These are phyloP conservation scores for Camelina neglecta DNA, from an alignment of 345 rosid species.

Conservation along the genomic window DNA sequence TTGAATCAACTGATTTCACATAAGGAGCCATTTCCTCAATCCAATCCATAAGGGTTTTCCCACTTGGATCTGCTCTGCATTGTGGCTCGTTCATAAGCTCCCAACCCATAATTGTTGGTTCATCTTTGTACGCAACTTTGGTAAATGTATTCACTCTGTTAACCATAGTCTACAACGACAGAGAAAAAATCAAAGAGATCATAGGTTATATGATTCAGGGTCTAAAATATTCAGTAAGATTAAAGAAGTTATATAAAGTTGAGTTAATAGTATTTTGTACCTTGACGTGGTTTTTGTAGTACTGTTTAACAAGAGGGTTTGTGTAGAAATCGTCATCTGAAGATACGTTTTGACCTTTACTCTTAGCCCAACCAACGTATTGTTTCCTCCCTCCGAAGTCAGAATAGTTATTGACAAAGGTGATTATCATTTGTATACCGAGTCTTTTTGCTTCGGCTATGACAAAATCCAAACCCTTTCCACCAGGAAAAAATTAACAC, in stretches of 20 bases:
- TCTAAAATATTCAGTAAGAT: slow-evolving; percentile 1
- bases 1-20: slow-evolving; percentile 64
- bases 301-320: slow-evolving; percentile 33
- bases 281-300: slow-evolving; percentile 39
- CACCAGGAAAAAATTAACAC: slow-evolving; percentile 5
- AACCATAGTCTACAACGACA: slow-evolving; percentile 52
- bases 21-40: slow-evolving; percentile 65
- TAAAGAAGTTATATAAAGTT: neutral
- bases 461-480: slow-evolving; percentile 45
- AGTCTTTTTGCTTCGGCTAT: slow-evolving; percentile 43
- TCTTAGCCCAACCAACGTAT: slow-evolving; percentile 39
- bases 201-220: slow-evolving; percentile 5
- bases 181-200: neutral
- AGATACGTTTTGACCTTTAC: slow-evolving; percentile 15
- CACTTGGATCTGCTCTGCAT: slow-evolving; percentile 58
- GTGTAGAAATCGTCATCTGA: slow-evolving; percentile 45
- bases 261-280: slow-evolving; percentile 14
- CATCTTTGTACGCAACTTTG: slow-evolving; percentile 70
- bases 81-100: slow-evolving; percentile 88
- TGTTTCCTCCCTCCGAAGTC: slow-evolving; percentile 42
- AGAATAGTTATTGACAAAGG: slow-evolving; percentile 38
- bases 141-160: slow-evolving; percentile 70
- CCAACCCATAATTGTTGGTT: slow-evolving; percentile 82
- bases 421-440: slow-evolving; percentile 37
- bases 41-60: slow-evolving; percentile 63